A percentile compares a stretch with the other conserved stretches of the same genome.
These are phyloP conservation scores for Rhodomyrtus tomentosa DNA, from an alignment of 345 rosid genomes.

Conservation along the genomic window DNA sequence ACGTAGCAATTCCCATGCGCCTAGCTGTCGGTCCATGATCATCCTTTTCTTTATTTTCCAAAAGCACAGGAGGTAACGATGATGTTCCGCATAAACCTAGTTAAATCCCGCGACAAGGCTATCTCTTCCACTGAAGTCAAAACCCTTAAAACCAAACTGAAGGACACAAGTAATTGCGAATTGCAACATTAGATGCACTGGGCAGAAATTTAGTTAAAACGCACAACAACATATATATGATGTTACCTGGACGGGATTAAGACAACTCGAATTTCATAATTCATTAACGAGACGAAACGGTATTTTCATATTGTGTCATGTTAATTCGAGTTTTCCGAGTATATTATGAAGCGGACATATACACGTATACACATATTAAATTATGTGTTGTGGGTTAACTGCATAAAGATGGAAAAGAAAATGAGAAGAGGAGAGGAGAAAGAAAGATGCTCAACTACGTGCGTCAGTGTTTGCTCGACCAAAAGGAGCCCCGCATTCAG, in stretches of 20 bases:
- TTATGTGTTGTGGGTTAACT: background rate
- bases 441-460: background rate
- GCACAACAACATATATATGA: background rate
- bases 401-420: background rate
- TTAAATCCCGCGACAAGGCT: background rate
- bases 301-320: accelerated
- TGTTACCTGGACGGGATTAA: background rate
- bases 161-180: background rate
- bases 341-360: background rate
- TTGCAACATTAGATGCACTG: background rate
- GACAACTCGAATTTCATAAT: background rate
- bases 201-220: too few species aligned
- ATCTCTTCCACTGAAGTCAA: background rate
- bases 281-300: background rate
- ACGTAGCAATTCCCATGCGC: background rate
- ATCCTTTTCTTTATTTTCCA: too few species aligned
- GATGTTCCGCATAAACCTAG: background rate
- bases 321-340: background rate
- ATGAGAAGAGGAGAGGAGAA: background rate
- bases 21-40: background rate
- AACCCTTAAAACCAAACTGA: background rate
- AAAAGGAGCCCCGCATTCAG: background rate
- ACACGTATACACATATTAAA: background rate
- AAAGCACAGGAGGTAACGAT: background rate
- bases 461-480: background rate